Base-by-base conservation (phyloP, 352 stramenopile genomes). In the Nothophytophthora sp. region DNA sequence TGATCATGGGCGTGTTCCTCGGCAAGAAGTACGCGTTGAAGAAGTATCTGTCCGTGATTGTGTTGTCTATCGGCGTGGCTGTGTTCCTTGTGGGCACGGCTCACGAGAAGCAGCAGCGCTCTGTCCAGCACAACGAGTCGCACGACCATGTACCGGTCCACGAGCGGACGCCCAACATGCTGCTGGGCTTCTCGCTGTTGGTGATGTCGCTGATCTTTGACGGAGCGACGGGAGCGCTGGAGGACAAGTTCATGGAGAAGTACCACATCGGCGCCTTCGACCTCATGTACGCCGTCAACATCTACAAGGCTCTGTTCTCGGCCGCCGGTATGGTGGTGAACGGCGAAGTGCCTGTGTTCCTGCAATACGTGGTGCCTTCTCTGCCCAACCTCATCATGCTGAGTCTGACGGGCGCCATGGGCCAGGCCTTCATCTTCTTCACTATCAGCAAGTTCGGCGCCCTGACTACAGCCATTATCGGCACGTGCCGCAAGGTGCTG, bases 241-340 rank as follows among this genome's bases (percentile, higher is more conserved):
- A 95, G 45, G 84, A 95, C 50, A 88, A 90, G 20, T 90, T 86
- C 54, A 81, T 95, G 51, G 78, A 86, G 45, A 61, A 82, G 39
- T 92, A 91, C 60, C 72, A 91, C 55, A 77, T 95, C 27, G 81
- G 82, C 19, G 73, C 84, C 4, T 95, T 95, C 52, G 82, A 92
- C 48, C 67, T 95, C 32, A 95, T 95, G 84, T 93, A 89, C 67
- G 66, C 80, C n/a, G 78, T 95, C 47, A 92, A 89, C 69, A 74
- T 89, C 42, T 95, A 86, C 72, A 95, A 93, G 69, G 73, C 72
- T 9, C 30, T 84, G 16, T 95, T 93, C 45, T 70, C 81, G 5
- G 73, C 54, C 6, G 54, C 73, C 5, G 82, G 82, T 1, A 87
- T 90, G 78, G 74, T 90, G 23, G 60, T 83, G 33, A 88, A 86